phyloP scores from a whole-genome alignment of 257 asterid species.

The Cruciata laevipes region DNA sequence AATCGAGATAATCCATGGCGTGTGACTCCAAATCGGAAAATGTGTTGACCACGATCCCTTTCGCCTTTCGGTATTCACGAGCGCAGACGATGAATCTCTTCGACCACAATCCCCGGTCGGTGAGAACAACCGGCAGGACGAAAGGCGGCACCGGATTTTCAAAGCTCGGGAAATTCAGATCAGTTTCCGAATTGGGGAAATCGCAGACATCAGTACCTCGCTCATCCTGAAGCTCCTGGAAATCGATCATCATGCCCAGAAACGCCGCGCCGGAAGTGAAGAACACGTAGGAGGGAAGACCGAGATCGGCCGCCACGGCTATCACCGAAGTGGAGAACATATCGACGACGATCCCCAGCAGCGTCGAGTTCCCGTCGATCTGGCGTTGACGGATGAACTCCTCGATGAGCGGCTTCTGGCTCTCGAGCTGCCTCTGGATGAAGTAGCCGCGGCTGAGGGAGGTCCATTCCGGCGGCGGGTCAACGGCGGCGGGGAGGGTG shows the following conservation, averaged over 20 bases:
- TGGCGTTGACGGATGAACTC: slow-evolving; percentile 23
- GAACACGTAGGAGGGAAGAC: slow-evolving; percentile 41
- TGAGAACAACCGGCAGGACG: slow-evolving; percentile 37
- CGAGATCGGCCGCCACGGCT: slow-evolving; percentile 39
- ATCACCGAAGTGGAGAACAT: slow-evolving; percentile 62
- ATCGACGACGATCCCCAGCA: slow-evolving; percentile 40
- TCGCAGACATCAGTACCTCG: slow-evolving; percentile 28
- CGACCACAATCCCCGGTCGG: slow-evolving; percentile 35
- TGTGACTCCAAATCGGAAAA: slow-evolving; percentile 43
- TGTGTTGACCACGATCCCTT: slow-evolving; percentile 52
- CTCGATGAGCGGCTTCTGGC: slow-evolving; percentile 37
- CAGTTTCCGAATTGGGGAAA: slow-evolving; percentile 21
- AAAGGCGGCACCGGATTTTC: slow-evolving; percentile 32
- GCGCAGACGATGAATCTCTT: slow-evolving; percentile 46
- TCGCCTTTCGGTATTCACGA: slow-evolving; percentile 48
- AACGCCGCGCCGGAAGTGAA: slow-evolving; percentile 60
- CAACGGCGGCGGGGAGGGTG: slow-evolving; percentile 32
- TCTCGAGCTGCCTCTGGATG: slow-evolving; percentile 35
- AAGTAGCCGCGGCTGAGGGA: slow-evolving; percentile 50
- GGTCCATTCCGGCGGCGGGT: slow-evolving; percentile 58
- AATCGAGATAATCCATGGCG: slow-evolving; percentile 31
- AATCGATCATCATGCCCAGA: slow-evolving; percentile 53
- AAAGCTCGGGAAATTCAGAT: slow-evolving; percentile 35
- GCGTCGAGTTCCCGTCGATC: background rate
- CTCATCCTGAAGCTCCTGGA: slow-evolving; percentile 53